These are phyloP conservation scores for Carex kokanica DNA, from an alignment of 176 grass and related monocot species.

Conservation along the genomic window DNA sequence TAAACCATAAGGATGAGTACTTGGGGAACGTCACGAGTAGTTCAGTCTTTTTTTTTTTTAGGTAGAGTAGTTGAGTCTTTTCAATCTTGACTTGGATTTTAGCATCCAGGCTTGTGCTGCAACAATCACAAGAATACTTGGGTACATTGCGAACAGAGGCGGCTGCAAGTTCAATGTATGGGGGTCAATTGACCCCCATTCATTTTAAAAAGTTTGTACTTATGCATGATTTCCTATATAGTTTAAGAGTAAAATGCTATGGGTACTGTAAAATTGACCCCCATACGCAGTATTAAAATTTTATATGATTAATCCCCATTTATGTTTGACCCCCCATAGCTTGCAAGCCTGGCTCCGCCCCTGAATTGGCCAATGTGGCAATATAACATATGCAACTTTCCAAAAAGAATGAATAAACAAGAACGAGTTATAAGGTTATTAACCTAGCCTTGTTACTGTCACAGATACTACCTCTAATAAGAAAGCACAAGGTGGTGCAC, in stretches of 20 bases:
- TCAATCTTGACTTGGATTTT: neutral
- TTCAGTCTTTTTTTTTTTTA: neutral
- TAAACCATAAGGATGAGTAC: neutral
- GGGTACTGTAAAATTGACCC: no score
- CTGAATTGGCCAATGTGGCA: neutral
- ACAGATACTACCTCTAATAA: constrained; percentile 85
- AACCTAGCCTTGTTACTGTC: constrained; percentile 28
- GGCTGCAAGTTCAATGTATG: no score
- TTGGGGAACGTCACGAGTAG: neutral
- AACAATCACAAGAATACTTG: neutral
- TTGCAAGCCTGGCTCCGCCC: no score
- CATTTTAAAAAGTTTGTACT: no score
- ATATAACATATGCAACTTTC: neutral
- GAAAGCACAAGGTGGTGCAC: constrained; percentile 83
- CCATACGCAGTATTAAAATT: no score
- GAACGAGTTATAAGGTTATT: neutral
- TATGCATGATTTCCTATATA: no score
- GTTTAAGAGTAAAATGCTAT: no score
- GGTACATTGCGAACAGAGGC: neutral
- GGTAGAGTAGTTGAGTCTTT: neutral
- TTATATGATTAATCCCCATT: no score
- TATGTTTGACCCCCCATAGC: no score
- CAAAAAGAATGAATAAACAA: neutral
- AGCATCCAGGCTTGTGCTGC: neutral
- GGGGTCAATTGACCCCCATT: no score